Percentiles rank a stretch among this genome's conserved stretches.
Conservation (phyloP, 1,284 basidiomycete genomes). For the Heterobasidion parviporum region DNA sequence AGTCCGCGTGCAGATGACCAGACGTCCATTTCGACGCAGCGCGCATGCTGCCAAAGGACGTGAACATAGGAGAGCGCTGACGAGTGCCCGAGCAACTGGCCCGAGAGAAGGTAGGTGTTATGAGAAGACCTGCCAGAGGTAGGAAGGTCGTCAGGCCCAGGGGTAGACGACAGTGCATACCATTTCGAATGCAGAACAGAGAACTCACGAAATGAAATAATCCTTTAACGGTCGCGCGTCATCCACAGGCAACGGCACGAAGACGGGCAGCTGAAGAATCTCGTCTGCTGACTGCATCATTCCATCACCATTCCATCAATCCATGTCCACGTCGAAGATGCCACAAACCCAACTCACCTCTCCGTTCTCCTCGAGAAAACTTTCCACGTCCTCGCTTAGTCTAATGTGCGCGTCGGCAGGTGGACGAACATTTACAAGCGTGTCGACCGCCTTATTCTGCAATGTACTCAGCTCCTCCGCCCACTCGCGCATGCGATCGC, state of each 20-base stretch:
- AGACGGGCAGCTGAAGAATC: conserved; percentile 26
- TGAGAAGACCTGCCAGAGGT: conserved; percentile 42
- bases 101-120: conserved; percentile 56
- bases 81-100: conserved; percentile 50
- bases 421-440: conserved; percentile 13
- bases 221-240: conserved; percentile 39
- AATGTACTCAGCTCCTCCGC: conserved; percentile 3
- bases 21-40: conserved; percentile 66
- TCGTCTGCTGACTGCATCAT: conserved; percentile 23
- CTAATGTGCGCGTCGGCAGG: conserved; percentile 6
- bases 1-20: conserved; percentile 50
- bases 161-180: background rate
- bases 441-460: conserved; percentile 10
- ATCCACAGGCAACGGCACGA: conserved; percentile 27
- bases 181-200: background rate
- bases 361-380: conserved; percentile 14
- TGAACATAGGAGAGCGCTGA: conserved; percentile 49
- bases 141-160: too few species aligned
- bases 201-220: conserved; percentile 52
- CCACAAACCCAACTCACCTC: conserved; percentile 8
- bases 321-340: too few species aligned
- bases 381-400: conserved; percentile 15
- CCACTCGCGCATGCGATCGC: conserved; percentile 1
- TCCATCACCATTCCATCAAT: background rate
- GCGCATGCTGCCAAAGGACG: conserved; percentile 42